Evolutionary conservation across 148 eudicot species (phyloP), one percentile per base, ranked within the genome.

Genomic region (Pharnaceum exiguum): DNA sequence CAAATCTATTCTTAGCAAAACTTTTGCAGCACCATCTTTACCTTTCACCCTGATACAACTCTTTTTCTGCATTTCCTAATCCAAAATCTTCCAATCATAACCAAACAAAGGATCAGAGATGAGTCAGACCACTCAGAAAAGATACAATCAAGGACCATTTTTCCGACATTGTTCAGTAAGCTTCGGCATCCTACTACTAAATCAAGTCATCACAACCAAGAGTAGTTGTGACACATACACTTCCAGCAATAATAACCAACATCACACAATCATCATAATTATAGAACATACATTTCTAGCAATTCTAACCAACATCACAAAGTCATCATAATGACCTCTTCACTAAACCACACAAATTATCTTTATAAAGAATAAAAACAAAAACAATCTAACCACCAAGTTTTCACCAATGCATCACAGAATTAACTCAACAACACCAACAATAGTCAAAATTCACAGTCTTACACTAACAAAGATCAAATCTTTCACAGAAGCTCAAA

Each of bases 71-170:
- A 49, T 57, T 44, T 31, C 51, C 58, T 65, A 32, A 49, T 40
- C 46, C n/a, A 19, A 63, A 40, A 24, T n/a, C 4, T 10, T 19
- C 19, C 43, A 31, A 4, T 53, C 13, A 30, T 45, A 32, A 26
- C 31, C 35, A 26, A 65, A 48, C 5, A 47, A 55, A 58, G 68
- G 57, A 56, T 62, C 57, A 40, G 39, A 62, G 51, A 55, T 62
- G 58, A 55, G 57, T 62, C 68, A 56, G n/a, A 17, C 63, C 38
- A 57, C 69, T 50, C 51, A 50, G 2, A 38, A 24, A 46, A 61
- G 8, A 38, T 55, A 36, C 40, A 40, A 7, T 2, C 23, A 47
- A 23, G 36, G 42, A 48, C 60, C 60, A 45, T 26, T 52, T 50
- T 46, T 3, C 5, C 23, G 15, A 37, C 42, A 37, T 9, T 8